Conservation (phyloP, 495 filamentous ascomycete genomes). For the Aspergillus cavernicola region DNA sequence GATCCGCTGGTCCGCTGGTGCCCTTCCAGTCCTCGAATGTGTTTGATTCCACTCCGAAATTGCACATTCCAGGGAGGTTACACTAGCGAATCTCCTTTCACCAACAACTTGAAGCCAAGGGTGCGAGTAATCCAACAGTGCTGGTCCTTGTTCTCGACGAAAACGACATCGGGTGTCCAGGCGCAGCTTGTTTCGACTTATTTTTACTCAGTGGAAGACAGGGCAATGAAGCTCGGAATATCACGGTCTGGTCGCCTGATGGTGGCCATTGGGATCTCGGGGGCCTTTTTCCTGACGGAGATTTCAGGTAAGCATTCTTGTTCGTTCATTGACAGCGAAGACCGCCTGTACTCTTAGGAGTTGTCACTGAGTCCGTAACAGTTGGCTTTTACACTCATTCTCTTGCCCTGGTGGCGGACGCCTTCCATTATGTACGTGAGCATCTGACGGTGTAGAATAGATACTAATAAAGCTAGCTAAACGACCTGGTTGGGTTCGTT, state of each 20-base stretch:
- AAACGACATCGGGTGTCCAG: no score
- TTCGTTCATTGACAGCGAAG: background rate
- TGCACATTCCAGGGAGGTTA: no score
- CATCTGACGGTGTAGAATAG: background rate
- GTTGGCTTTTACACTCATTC: constrained; percentile 80
- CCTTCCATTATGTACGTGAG: constrained; percentile 80
- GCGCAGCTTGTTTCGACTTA: no score
- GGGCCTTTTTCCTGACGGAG: constrained; percentile 48
- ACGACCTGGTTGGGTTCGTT: constrained; percentile 82
- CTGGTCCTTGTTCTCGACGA: no score
- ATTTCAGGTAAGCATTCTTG: constrained; percentile 38
- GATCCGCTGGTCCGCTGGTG: no score
- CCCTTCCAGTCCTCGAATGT: no score
- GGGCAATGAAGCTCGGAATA: constrained; percentile 25
- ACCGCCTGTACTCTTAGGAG: background rate
- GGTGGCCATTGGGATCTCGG: constrained; percentile 49
- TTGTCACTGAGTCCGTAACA: constrained; percentile 12
- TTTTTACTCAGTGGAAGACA: no score
- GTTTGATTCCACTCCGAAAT: no score
- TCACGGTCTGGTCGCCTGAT: constrained; percentile 38
- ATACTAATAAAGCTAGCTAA: constrained; percentile 52
- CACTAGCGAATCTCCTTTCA: no score
- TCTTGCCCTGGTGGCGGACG: constrained; percentile 83
- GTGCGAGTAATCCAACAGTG: no score
- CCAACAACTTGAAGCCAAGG: no score